phyloP scores from a whole-genome alignment of 345 rosid species.

The Hevea brasiliensis region DNA sequence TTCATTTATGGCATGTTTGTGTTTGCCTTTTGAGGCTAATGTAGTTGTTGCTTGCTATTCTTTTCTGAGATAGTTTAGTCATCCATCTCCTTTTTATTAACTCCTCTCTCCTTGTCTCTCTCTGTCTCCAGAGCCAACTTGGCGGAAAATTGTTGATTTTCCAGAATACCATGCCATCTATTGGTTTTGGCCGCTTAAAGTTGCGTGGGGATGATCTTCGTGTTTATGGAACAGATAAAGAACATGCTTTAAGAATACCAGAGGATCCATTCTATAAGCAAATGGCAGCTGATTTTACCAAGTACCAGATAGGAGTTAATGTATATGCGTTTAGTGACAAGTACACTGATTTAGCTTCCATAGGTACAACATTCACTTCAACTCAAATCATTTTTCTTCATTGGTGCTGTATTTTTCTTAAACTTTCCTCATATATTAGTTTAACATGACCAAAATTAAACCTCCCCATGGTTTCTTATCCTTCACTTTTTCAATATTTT shows the following conservation, averaged over 20 bases:
- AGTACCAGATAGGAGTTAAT: conserved; percentile 91
- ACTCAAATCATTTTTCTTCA: conserved; percentile 28
- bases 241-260: conserved; percentile 70
- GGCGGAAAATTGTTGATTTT: conserved; percentile 93
- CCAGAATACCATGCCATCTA: conserved; percentile 91
- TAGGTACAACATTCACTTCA: conserved; percentile 51
- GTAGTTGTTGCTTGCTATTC: not conserved
- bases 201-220: conserved; percentile 97
- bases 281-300: conserved; percentile 99
- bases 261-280: conserved; percentile 96
- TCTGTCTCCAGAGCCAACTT: conserved; percentile 67
- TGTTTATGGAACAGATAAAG: conserved; percentile 94
- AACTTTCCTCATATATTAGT: not conserved
- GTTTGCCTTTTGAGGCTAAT: not conserved
- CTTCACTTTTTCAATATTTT: not conserved
- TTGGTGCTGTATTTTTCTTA: conserved; percentile 45
- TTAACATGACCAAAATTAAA: not conserved
- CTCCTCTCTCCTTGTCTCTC: not conserved
- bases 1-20: not conserved
- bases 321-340: conserved; percentile 88
- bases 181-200: conserved; percentile 91
- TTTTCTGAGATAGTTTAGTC: conserved; percentile 6
- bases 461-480: not conserved
- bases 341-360: conserved; percentile 88
- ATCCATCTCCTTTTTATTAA: conserved; percentile 16